Evolutionary conservation across 1,284 basidiomycete species (phyloP).

Genomic region (Lignosus rhinocerotis): DNA sequence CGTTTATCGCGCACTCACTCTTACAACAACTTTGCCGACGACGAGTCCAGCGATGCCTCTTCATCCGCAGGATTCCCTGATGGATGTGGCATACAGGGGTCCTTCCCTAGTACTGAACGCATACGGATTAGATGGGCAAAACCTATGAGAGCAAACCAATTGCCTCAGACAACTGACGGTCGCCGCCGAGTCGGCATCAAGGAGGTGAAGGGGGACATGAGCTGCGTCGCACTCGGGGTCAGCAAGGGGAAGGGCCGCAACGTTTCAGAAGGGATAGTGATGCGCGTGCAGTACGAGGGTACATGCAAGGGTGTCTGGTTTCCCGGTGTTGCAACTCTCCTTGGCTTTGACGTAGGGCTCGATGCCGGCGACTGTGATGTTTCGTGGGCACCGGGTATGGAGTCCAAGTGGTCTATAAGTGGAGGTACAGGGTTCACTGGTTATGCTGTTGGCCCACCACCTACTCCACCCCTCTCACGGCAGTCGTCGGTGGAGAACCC

Average conservation of each 20-base stretch:
- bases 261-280: conserved; percentile 53
- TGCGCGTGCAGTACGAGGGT: conserved; percentile 70
- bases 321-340: conserved; percentile 75
- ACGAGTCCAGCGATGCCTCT: conserved; percentile 77
- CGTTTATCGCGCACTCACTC: conserved; percentile 55
- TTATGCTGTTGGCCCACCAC: conserved; percentile 49
- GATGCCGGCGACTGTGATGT: conserved; percentile 68
- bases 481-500: conserved; percentile 26
- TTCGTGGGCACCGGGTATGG: conserved; percentile 55
- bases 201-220: conserved; percentile 65
- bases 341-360: conserved; percentile 75
- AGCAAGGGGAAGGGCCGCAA: conserved; percentile 32
- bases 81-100: conserved; percentile 69
- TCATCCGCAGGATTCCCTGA: conserved; percentile 52
- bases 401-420: conserved; percentile 57
- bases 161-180: conserved; percentile 49
- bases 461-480: conserved; percentile 18
- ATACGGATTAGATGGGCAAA: conserved; percentile 77
- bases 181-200: conserved; percentile 67
- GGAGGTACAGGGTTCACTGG: conserved; percentile 71
- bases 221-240: conserved; percentile 54
- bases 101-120: conserved; percentile 74
- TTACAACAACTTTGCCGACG: conserved; percentile 72
- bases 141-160: conserved; percentile 52
- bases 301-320: conserved; percentile 76